Evolutionary conservation across 1,139 yeast genomes (phyloP).

Genomic region (Scheffersomyces segobiensis): DNA sequence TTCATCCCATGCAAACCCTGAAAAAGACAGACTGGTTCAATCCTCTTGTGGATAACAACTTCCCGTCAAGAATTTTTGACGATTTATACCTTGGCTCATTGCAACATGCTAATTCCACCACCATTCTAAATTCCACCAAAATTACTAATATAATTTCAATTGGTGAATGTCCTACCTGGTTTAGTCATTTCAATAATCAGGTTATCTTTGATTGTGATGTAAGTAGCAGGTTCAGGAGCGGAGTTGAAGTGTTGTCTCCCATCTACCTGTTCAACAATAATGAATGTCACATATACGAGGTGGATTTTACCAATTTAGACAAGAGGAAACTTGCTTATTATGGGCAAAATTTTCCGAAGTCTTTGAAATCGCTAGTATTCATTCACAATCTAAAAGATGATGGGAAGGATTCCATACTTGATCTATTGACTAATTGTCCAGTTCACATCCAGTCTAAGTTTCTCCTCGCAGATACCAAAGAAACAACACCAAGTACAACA

Average conservation of each 20-base stretch:
- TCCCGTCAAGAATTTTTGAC: slow-evolving; percentile 35
- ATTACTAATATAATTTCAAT: slow-evolving; percentile 33
- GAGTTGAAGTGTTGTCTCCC: slow-evolving; percentile 18
- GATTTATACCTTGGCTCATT: slow-evolving; percentile 37
- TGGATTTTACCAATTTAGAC: slow-evolving; percentile 15
- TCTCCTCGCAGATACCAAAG: slow-evolving; percentile 20
- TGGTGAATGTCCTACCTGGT: slow-evolving; percentile 42
- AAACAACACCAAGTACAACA: slow-evolving; percentile 30
- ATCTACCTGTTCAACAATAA: slow-evolving; percentile 27
- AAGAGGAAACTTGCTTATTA: slow-evolving; percentile 8
- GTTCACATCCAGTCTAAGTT: slow-evolving; percentile 30
- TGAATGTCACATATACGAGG: slow-evolving; percentile 29
- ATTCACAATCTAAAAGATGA: slow-evolving; percentile 42
- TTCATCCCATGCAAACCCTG: neutral
- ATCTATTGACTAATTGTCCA: slow-evolving; percentile 34
- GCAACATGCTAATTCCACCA: slow-evolving; percentile 35
- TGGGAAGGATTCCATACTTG: slow-evolving; percentile 38
- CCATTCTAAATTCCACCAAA: slow-evolving; percentile 25
- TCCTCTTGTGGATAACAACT: slow-evolving; percentile 32
- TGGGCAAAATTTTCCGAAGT: slow-evolving; percentile 13
- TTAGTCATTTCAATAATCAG: slow-evolving; percentile 17
- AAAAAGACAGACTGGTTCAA: slow-evolving; percentile 36
- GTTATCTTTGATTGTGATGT: slow-evolving; percentile 22
- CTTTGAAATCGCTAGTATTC: slow-evolving; percentile 28
- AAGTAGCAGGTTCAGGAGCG: slow-evolving; percentile 5